phyloP scores from a whole-genome alignment of 2,329 filamentous ascomycete genomes.

The Colletotrichum filicis region DNA sequence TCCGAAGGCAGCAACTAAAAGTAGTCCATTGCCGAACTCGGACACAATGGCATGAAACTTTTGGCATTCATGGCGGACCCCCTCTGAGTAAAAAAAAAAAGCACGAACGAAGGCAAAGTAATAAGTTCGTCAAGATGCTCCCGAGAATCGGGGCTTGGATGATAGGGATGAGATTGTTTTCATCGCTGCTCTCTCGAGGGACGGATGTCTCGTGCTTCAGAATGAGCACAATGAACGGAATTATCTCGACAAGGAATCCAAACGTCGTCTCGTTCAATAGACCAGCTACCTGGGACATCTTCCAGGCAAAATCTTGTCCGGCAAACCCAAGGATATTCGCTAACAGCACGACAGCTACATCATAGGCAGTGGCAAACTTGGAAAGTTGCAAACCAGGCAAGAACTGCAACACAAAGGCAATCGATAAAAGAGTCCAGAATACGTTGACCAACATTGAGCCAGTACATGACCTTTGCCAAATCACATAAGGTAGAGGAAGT shows the following conservation, averaged over 20 bases:
- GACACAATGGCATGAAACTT: slow-evolving; percentile 74
- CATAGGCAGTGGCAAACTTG: slow-evolving; percentile 59
- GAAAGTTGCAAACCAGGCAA: slow-evolving; percentile 48
- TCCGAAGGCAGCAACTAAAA: slow-evolving; percentile 66
- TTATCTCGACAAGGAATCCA: slow-evolving; percentile 74
- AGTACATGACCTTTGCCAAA: slow-evolving; percentile 55
- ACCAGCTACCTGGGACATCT: slow-evolving; percentile 71
- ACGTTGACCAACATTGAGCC: slow-evolving; percentile 58
- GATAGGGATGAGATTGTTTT: slow-evolving; percentile 61
- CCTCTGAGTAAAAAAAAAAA: slow-evolving; percentile 68
- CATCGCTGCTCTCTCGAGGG: slow-evolving; percentile 40
- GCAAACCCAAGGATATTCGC: slow-evolving; percentile 60
- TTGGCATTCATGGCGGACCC: slow-evolving; percentile 67
- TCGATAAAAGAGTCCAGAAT: slow-evolving; percentile 59
- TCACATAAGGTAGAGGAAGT: slow-evolving; percentile 51
- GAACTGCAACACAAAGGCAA: slow-evolving; percentile 55
- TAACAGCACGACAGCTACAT: slow-evolving; percentile 61
- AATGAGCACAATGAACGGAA: slow-evolving; percentile 74
- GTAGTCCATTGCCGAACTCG: slow-evolving; percentile 73
- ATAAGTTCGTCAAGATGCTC: slow-evolving; percentile 74
- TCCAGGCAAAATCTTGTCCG: slow-evolving; percentile 71
- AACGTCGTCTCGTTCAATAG: slow-evolving; percentile 62
- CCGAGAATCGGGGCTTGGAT: slow-evolving; percentile 77
- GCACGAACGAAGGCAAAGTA: slow-evolving; percentile 74
- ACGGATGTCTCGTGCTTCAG: slow-evolving; percentile 41